These are phyloP conservation scores for Kuraishia cidri DNA, from an alignment of 805 yeast genomes.

Conservation along the genomic window DNA sequence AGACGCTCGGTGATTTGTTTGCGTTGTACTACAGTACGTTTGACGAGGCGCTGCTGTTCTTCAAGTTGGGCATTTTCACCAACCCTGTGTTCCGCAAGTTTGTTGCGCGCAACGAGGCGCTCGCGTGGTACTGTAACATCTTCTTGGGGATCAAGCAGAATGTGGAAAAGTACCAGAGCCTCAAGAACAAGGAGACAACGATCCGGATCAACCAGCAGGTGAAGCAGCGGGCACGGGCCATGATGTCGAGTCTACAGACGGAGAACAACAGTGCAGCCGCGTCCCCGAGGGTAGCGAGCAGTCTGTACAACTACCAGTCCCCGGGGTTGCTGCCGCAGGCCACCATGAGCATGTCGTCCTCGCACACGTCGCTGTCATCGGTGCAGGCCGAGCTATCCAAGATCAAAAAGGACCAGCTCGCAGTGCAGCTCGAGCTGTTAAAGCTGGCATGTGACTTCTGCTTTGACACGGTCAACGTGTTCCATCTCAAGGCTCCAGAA, in stretches of 20 bases:
- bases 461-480: slow-evolving; percentile 38
- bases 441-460: slow-evolving; percentile 35
- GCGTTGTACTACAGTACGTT: slow-evolving; percentile 55
- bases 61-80: slow-evolving; percentile 39
- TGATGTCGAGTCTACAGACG: slow-evolving; percentile 7
- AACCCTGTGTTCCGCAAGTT: slow-evolving; percentile 25
- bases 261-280: slow-evolving; percentile 1
- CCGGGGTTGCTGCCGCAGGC: background rate
- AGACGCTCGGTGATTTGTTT: slow-evolving; percentile 38
- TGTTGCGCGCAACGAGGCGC: slow-evolving; percentile 48
- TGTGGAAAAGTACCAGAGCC: slow-evolving; percentile 28
- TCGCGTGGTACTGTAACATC: slow-evolving; percentile 65
- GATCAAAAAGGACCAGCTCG: slow-evolving; percentile 23
- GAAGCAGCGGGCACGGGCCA: slow-evolving; percentile 35
- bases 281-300: background rate
- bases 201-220: slow-evolving; percentile 53
- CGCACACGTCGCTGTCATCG: slow-evolving; percentile 1
- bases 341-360: background rate
- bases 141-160: slow-evolving; percentile 46
- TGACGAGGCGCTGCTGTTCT: slow-evolving; percentile 54
- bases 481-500: slow-evolving; percentile 22
- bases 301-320: slow-evolving; percentile 2
- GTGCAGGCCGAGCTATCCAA: slow-evolving; percentile 17
- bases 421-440: slow-evolving; percentile 28
- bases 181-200: slow-evolving; percentile 40